phyloP scores from a whole-genome alignment of 139 green algal species.

The Pleodorina starrii region DNA sequence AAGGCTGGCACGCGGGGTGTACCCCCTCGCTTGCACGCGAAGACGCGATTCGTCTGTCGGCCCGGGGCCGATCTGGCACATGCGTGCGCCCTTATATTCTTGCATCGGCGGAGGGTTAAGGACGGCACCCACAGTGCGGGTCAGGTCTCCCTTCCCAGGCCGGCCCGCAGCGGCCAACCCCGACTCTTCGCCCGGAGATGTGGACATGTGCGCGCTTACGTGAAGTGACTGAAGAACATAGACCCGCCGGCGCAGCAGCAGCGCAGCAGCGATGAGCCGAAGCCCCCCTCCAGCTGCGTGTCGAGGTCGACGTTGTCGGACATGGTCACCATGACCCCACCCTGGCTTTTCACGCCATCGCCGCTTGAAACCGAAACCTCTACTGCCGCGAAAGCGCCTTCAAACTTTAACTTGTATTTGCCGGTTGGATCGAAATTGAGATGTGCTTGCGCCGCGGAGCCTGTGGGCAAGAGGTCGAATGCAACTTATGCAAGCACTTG shows the following conservation, averaged over 20 bases:
- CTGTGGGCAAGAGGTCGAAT: not conserved
- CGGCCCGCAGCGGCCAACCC: too few relatives aligned
- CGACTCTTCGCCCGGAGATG: not conserved
- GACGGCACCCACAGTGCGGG: too few relatives aligned
- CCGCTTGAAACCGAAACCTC: slow-evolving; percentile 26
- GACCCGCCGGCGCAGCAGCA: slow-evolving; percentile 62
- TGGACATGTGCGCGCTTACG: too few relatives aligned
- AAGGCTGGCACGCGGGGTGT: too few relatives aligned
- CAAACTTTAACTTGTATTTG: slow-evolving; percentile 49
- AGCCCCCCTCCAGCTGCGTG: slow-evolving; percentile 48
- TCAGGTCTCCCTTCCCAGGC: too few relatives aligned
- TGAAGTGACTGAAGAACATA: slow-evolving; percentile 60
- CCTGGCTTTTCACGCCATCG: slow-evolving; percentile 57
- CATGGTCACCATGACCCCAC: slow-evolving; percentile 63
- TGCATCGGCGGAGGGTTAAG: too few relatives aligned
- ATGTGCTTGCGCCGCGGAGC: not conserved
- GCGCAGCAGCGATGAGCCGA: slow-evolving; percentile 34
- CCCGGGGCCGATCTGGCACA: too few relatives aligned
- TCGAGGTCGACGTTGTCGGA: slow-evolving; percentile 51
- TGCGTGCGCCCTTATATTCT: too few relatives aligned
- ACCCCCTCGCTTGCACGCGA: too few relatives aligned
- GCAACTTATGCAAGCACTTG: too few relatives aligned
- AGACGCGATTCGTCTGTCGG: too few relatives aligned
- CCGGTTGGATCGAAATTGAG: slow-evolving; percentile 38
- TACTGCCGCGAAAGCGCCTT: slow-evolving; percentile 45